A percentile compares a stretch with the other conserved stretches of the same genome.
Evolutionary conservation across 2,329 filamentous ascomycete genomes (phyloP).

Genomic region (Cadophora sp.): DNA sequence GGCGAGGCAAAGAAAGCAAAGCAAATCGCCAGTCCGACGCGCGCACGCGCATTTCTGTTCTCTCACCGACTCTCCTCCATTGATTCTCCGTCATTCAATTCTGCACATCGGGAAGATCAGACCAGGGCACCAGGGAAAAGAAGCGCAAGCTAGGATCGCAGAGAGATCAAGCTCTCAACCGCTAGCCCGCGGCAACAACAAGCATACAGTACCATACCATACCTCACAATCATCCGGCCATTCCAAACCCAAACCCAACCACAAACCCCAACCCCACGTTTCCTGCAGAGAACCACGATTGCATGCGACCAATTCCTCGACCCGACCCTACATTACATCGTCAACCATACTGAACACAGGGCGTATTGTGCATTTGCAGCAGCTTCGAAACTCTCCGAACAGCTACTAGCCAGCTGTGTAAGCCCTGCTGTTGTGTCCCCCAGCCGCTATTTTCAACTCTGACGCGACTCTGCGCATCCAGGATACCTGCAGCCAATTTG

Average conservation of each 20-base stretch:
- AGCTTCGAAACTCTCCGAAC: slow-evolving; percentile 23
- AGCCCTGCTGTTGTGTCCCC: slow-evolving; percentile 28
- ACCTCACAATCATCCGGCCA: slow-evolving; percentile 16
- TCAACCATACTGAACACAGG: slow-evolving; percentile 23
- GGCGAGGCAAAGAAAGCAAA: background rate
- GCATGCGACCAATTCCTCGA: slow-evolving; percentile 24
- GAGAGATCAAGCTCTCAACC: background rate
- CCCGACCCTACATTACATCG: slow-evolving; percentile 7
- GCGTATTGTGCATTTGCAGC: slow-evolving; percentile 38
- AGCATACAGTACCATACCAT: slow-evolving; percentile 1
- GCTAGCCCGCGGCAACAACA: slow-evolving; percentile 8
- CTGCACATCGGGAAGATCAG: slow-evolving; percentile 1
- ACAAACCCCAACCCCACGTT: slow-evolving; percentile 20
- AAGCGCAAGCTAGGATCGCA: background rate
- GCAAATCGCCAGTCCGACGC: slow-evolving; percentile 3
- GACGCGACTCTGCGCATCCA: slow-evolving; percentile 31
- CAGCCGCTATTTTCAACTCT: slow-evolving; percentile 24
- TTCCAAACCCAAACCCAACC: slow-evolving; percentile 7
- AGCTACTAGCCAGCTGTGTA: slow-evolving; percentile 19
- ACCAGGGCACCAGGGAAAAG: background rate
- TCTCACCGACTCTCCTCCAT: slow-evolving; percentile 25
- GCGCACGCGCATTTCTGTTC: slow-evolving; percentile 18
- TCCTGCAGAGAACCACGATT: slow-evolving; percentile 15
- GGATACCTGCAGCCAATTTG: slow-evolving; percentile 25
- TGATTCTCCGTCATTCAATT: slow-evolving; percentile 11